Evolutionary conservation across 192 early-diverging fungal genomes (phyloP), one percentile per base, ranked within the genome.

Genomic region (Coemansia sp.): DNA sequence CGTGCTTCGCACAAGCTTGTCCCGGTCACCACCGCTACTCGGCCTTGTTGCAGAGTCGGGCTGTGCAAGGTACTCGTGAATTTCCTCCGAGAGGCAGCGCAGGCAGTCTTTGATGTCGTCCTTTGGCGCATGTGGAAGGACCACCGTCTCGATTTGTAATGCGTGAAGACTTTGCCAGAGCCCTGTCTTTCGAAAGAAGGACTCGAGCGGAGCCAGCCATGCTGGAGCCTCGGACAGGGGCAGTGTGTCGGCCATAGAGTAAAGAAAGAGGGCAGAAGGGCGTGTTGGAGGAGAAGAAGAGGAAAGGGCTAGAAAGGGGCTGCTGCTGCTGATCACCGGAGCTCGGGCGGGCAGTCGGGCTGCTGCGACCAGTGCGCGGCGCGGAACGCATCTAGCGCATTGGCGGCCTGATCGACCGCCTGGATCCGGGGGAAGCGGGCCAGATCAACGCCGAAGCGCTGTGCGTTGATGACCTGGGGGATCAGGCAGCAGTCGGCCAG

Each of bases 401-500:
- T 49, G 23, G 90, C 59, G 0, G 64, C 59, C 7, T 51, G 69
- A 33, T 78, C 53, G 31, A 96, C 78, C 19, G 78, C 72, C 13
- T 51, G 47, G 39, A 93, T 87, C 17, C 56, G 63, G 3, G 91
- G 91, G 56, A 80, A 90, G 31, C 60, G 37, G 3, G 44, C 49
- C 73, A 96, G 64, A 55, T 94, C 86, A 2, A 92, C 86, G 17
- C 74, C 70, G 35, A 67, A 90, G 78, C 89, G 58, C 23, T 59
- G 53, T 3, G 85, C 93, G 56, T 94, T 92, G 56, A 73, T 83
- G 13, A 82, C 77, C 62, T 90, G 88, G 3, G 91, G 87, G 4
- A 85, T 75, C 25, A 96, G 65, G 47, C 68, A 80, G 33, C 86
- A 61, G 65, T 96, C 93, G 0, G 93, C 93, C 52, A 94, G 57